A percentile compares a stretch with the other conserved stretches of the same genome.
Conservation (phyloP, 2,329 filamentous ascomycete species). For the Juglanconis oblonga region DNA sequence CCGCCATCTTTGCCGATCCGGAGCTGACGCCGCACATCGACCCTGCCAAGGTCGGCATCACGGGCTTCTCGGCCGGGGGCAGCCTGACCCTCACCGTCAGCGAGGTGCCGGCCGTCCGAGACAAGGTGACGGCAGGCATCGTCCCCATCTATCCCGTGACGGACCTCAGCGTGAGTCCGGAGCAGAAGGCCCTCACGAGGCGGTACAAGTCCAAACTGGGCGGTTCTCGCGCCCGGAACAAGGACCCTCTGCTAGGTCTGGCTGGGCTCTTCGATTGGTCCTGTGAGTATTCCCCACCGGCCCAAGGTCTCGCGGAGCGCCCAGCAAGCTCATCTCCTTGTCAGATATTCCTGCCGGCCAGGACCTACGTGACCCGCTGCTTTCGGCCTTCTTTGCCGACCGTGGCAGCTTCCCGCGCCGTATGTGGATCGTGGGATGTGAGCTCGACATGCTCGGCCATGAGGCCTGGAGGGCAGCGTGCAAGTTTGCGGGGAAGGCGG, state of each 20-base stretch:
- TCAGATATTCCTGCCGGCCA: conserved; percentile 31
- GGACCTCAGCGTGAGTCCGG: conserved; percentile 33
- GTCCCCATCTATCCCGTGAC: conserved; percentile 44
- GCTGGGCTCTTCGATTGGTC: conserved; percentile 38
- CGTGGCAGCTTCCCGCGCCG: conserved; percentile 35
- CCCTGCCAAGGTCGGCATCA: conserved; percentile 36
- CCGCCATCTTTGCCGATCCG: conserved; percentile 39
- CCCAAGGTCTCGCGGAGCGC: background rate
- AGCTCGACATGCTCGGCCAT: conserved; percentile 44
- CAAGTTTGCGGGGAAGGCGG: conserved; percentile 30
- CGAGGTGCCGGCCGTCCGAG: conserved; percentile 36
- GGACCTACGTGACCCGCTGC: conserved; percentile 34
- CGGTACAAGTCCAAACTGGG: conserved; percentile 34
- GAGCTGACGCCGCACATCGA: conserved; percentile 41
- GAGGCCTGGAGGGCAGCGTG: conserved; percentile 39
- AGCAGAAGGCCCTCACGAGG: conserved; percentile 29
- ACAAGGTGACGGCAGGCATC: conserved; percentile 30
- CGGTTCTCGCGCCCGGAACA: conserved; percentile 24
- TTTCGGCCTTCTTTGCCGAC: conserved; percentile 36
- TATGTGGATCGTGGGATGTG: conserved; percentile 41
- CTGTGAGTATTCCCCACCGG: conserved; percentile 21
- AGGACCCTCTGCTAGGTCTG: conserved; percentile 28
- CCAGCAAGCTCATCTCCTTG: background rate
- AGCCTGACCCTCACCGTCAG: conserved; percentile 42
- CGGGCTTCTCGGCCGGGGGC: conserved; percentile 51